Percentiles rank a stretch among this genome's conserved stretches.
Conservation (phyloP, 208 protist species). For the Herpetomonas tarakana region DNA sequence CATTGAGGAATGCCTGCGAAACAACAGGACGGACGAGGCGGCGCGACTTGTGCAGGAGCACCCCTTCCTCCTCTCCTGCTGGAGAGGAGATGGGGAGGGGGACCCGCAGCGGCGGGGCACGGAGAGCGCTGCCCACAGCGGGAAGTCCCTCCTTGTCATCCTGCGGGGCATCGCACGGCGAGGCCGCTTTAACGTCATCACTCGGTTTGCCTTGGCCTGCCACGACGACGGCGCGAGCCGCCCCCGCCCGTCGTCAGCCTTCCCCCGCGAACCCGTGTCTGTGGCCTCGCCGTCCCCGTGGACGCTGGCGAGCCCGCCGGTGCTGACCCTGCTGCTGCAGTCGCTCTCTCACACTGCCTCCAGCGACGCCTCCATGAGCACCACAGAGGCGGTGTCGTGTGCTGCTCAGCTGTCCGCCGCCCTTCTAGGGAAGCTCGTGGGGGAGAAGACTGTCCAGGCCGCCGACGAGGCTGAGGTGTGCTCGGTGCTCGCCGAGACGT, state of each 20-base stretch:
- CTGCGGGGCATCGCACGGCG: not conserved
- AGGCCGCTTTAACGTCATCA: not conserved
- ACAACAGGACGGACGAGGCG: not conserved
- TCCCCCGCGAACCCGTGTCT: too few species aligned
- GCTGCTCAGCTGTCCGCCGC: not conserved
- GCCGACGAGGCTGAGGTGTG: too few species aligned
- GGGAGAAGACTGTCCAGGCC: too few species aligned
- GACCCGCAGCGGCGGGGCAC: too few species aligned
- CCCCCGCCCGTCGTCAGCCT: too few species aligned
- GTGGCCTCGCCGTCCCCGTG: too few species aligned
- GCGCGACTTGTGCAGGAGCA: not conserved
- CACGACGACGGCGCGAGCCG: not conserved
- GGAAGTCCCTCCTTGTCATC: not conserved
- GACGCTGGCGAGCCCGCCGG: too few species aligned
- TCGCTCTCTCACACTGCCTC: not conserved
- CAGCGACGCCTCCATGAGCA: not conserved
- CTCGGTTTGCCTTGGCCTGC: not conserved
- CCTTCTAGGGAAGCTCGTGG: too few species aligned
- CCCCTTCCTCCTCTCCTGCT: not conserved
- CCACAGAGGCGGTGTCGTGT: not conserved
- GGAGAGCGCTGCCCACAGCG: not conserved
- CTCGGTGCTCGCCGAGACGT: not conserved
- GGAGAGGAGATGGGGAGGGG: too few species aligned
- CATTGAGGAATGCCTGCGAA: not conserved
- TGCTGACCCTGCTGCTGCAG: not conserved